Evolutionary conservation across 1,139 yeast genomes (phyloP), one percentile per base, ranked within the genome.

Genomic region (Sugiyamaella grinbergsii): DNA sequence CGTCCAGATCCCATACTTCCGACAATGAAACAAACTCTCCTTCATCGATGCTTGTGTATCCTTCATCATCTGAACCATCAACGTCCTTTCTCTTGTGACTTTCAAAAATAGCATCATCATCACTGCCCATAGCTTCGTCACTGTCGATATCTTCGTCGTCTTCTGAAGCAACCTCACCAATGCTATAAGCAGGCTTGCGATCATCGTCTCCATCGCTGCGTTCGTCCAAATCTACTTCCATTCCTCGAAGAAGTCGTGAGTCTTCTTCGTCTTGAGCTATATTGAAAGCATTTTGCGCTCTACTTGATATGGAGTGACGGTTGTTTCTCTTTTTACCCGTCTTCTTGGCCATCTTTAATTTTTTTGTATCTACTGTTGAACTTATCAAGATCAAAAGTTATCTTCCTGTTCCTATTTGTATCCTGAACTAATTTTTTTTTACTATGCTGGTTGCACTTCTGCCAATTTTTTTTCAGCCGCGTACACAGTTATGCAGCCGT

Each of bases 1-100:
- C 90, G 64, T 87, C 95, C 72, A 82, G 68, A 66, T 86, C 97
- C 96, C 96, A 90, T 4, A 88, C 91, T 60, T 84, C 90, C 5
- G 95, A 85, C 43, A 90, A 73, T 0, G 95, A 79, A 50, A 86
- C 79, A 53, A 90, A 74, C 60, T 88, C 86, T 32, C 71, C 72
- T 65, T 88, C 96, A 62, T 90, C 96, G 44, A 80, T 67, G 62
- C 83, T 79, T 42, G 53, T 59, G 34, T 58, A 61, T n/a, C 56
- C 63, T 10, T 70, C 72, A 57, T 79, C 73, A 26, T 63, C 72
- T 54, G 65, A 68, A 16, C 58, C 54, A 20, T 47, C 57, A 4
- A 37, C 28, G 18, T 49, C 37, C 40, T 54, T 58, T 49, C 59
- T 58, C 44, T 55, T 49, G 39, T 57, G 58, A 50, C 55, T 54